phyloP scores from a whole-genome alignment of 2,329 filamentous ascomycete genomes.

The Cladophialophora bantiana region DNA sequence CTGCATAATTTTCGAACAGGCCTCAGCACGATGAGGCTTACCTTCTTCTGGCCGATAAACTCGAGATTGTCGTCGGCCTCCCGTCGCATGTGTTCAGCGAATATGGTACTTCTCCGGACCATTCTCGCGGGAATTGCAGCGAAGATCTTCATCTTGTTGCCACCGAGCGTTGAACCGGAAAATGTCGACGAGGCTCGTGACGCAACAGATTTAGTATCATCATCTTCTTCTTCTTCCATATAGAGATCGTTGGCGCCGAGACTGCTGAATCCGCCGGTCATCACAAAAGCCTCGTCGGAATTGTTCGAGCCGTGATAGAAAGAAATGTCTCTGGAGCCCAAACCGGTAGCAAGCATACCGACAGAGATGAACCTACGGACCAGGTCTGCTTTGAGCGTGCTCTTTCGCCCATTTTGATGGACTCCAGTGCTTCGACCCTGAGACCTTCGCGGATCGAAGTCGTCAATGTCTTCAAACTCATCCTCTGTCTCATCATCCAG shows the following conservation, averaged over 20 bases:
- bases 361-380: constrained; percentile 9
- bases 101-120: not conserved
- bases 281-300: not conserved
- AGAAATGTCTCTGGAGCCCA: not conserved
- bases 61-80: constrained; percentile 9
- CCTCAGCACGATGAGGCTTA: not conserved
- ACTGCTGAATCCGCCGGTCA: not conserved
- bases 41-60: constrained; percentile 18
- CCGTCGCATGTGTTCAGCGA: not conserved
- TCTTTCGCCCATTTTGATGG: not conserved
- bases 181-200: constrained; percentile 10
- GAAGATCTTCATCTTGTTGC: constrained; percentile 1
- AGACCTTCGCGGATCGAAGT: constrained; percentile 17
- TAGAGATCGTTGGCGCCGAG: constrained; percentile 1
- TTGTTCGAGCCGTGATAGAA: not conserved
- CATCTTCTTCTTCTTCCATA: constrained; percentile 9
- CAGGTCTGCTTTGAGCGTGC: not conserved
- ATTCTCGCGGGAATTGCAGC: constrained; percentile 1
- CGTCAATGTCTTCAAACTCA: constrained; percentile 11
- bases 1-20: not conserved
- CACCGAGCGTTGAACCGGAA: constrained; percentile 15
- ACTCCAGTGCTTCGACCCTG: not conserved
- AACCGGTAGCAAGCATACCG: too few species aligned
- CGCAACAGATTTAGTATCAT: not conserved
- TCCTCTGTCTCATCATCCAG: constrained; percentile 12